Percentiles rank a stretch among this genome's conserved stretches.
phyloP scores from a whole-genome alignment of 371 early-diverging fungal genomes.

The Rhizopus sp. region DNA sequence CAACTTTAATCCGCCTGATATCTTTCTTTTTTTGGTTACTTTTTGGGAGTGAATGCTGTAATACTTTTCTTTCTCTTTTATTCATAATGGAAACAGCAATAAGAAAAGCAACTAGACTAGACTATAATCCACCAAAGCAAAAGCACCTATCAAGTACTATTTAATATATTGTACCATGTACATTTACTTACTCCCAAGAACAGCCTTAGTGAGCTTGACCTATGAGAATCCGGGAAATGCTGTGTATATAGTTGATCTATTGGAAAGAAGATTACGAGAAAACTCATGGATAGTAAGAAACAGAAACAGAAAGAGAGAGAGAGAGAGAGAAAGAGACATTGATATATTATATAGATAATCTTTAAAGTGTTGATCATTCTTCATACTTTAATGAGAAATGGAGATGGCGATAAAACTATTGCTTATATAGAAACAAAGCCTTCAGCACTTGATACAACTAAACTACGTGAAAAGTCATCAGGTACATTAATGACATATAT shows the following conservation, averaged over 20 bases:
- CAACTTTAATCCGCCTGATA: neutral
- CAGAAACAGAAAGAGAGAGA: slow-evolving; percentile 20
- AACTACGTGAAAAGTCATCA: slow-evolving; percentile 64
- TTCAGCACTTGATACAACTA: slow-evolving; percentile 57
- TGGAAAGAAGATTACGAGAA: slow-evolving; percentile 68
- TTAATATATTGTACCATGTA: neutral
- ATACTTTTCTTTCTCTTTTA: slow-evolving; percentile 7
- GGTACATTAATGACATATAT: slow-evolving; percentile 34
- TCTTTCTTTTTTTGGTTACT: neutral
- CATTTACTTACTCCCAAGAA: neutral
- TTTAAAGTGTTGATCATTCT: slow-evolving; percentile 87
- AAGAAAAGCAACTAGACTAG: slow-evolving; percentile 76
- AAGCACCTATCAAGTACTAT: slow-evolving; percentile 83
- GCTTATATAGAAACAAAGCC: slow-evolving; percentile 67
- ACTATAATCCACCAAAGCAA: slow-evolving; percentile 77
- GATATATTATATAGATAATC: slow-evolving; percentile 62
- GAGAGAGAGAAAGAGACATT: slow-evolving; percentile 8
- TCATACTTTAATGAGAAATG: slow-evolving; percentile 85
- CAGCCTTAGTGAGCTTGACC: slow-evolving; percentile 51
- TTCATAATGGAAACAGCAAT: slow-evolving; percentile 74
- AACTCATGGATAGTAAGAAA: slow-evolving; percentile 78
- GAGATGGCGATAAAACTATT: slow-evolving; percentile 71
- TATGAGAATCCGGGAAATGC: slow-evolving; percentile 54
- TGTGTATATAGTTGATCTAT: slow-evolving; percentile 57
- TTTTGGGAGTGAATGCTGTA: neutral